phyloP scores from a whole-genome alignment of 164 flowering plant species.

The Malania oleifera region DNA sequence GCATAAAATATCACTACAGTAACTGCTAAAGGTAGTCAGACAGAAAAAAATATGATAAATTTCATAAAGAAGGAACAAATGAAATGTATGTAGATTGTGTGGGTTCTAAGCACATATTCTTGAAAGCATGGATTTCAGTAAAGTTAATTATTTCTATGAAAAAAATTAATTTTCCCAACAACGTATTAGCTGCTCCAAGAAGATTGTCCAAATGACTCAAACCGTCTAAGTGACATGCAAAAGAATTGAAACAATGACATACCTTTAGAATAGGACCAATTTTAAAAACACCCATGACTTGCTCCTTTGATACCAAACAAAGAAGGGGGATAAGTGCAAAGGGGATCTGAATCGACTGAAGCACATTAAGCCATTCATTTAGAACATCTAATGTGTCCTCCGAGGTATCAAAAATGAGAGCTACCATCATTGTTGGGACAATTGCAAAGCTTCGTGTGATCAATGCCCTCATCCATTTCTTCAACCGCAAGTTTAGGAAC shows the following conservation, averaged over 20 bases:
- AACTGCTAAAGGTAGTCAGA: no score
- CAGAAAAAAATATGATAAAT: no score
- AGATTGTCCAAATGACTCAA: background rate
- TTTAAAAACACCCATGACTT: slow-evolving; percentile 59
- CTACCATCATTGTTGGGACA: slow-evolving; percentile 62
- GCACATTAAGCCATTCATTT: slow-evolving; percentile 72
- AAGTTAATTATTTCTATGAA: no score
- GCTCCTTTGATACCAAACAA: slow-evolving; percentile 62
- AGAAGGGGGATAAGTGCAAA: slow-evolving; percentile 73
- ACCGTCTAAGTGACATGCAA: background rate
- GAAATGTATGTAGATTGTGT: no score
- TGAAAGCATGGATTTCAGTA: no score
- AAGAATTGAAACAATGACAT: slow-evolving; percentile 1
- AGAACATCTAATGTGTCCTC: slow-evolving; percentile 48
- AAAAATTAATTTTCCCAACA: background rate
- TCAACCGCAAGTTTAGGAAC: slow-evolving; percentile 49
- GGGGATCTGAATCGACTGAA: slow-evolving; percentile 72
- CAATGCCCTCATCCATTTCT: slow-evolving; percentile 65
- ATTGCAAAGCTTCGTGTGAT: slow-evolving; percentile 71
- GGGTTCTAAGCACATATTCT: no score
- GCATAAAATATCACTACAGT: no score
- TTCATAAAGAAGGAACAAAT: no score
- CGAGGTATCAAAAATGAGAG: slow-evolving; percentile 50
- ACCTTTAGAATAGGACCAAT: slow-evolving; percentile 65
- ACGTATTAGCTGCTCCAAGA: background rate